Conservation (phyloP, 305 asterid genomes). For the Withania somnifera region DNA sequence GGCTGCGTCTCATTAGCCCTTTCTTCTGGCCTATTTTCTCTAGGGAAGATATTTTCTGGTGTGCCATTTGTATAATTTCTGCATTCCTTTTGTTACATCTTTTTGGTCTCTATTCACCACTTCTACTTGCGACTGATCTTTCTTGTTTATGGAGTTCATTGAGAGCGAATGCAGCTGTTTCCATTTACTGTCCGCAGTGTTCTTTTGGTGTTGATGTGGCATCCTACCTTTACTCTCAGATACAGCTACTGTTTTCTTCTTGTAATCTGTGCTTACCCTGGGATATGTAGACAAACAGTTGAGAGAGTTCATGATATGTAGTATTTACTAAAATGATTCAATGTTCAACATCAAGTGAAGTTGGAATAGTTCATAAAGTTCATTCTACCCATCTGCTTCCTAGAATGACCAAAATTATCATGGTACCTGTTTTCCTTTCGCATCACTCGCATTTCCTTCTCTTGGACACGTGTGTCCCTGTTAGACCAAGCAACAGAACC, state of each 20-base stretch:
- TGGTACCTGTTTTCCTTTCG: constrained; percentile 37
- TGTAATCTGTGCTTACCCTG: background rate
- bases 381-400: background rate
- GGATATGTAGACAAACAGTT: background rate
- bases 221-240: background rate
- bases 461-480: constrained; percentile 49
- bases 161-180: background rate
- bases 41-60: constrained; percentile 6
- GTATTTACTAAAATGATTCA: background rate
- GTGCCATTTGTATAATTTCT: background rate
- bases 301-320: background rate
- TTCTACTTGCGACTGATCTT: background rate
- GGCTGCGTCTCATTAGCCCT: constrained; percentile 34
- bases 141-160: background rate
- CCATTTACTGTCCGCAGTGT: background rate
- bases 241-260: background rate
- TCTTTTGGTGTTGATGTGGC: background rate
- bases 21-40: constrained; percentile 8
- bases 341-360: background rate
- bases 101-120: background rate
- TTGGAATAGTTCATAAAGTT: background rate
- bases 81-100: background rate
- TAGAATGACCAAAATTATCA: background rate
- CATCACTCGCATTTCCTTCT: constrained; percentile 32
- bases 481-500: constrained; percentile 64